A percentile compares a stretch with the other conserved stretches of the same genome.
Evolutionary conservation across 768 basidiomycete species (phyloP).

Genomic region (Termitomyces sp.): DNA sequence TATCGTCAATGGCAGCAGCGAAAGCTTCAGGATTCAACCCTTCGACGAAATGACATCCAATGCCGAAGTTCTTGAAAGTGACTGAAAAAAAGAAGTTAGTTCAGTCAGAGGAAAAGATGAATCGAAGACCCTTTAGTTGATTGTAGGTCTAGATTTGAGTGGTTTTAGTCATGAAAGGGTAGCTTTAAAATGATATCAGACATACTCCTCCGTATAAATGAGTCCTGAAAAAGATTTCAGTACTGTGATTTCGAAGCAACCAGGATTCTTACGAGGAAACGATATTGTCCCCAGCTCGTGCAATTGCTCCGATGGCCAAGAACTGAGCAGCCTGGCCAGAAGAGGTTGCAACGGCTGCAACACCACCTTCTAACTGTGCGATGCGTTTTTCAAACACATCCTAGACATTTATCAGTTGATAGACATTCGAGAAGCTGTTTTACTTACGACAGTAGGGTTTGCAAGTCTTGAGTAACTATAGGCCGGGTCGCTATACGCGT

Average conservation of each 20-base stretch:
- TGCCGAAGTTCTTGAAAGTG: constrained; percentile 65
- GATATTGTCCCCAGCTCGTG: constrained; percentile 71
- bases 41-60: constrained; percentile 60
- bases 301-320: constrained; percentile 59
- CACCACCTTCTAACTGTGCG: constrained; percentile 77
- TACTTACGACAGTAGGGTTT: constrained; percentile 62
- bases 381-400: constrained; percentile 80
- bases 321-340: constrained; percentile 81
- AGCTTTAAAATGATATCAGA: constrained; percentile 2
- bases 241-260: not conserved
- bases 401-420: constrained; percentile 24
- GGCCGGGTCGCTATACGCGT: constrained; percentile 40
- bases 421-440: not conserved
- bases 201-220: constrained; percentile 68
- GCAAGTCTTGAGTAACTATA: constrained; percentile 67
- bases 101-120: not conserved
- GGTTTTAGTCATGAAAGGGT: not conserved
- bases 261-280: constrained; percentile 53
- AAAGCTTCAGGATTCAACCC: constrained; percentile 54
- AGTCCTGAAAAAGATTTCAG: constrained; percentile 31
- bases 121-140: constrained; percentile 54
- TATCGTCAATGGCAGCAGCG: constrained; percentile 65
- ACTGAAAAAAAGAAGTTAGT: constrained; percentile 35
- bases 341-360: constrained; percentile 68
- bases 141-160: constrained; percentile 55